phyloP scores from a whole-genome alignment of 495 filamentous ascomycete genomes.

The Hypoxylon fuscum region DNA sequence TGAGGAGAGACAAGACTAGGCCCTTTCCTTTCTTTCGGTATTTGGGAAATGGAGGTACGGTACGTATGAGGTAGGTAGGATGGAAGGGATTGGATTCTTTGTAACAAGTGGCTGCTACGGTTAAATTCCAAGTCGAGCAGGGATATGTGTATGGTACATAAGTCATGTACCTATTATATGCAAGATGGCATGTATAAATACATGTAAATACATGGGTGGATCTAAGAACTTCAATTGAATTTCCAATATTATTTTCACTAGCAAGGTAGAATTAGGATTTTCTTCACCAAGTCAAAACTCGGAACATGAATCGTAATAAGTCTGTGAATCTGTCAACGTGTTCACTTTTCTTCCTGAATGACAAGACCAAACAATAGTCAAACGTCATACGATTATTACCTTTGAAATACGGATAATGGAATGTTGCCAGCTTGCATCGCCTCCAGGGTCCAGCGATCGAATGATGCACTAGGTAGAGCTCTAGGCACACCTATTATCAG shows the following conservation, averaged over 20 bases:
- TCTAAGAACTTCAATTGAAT: not conserved
- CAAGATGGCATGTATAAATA: not conserved
- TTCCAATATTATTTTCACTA: not conserved
- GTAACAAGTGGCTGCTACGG: constrained; percentile 20
- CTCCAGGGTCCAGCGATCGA: constrained; percentile 23
- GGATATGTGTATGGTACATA: constrained; percentile 25
- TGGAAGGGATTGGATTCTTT: no score
- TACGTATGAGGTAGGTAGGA: constrained; percentile 18
- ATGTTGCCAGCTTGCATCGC: constrained; percentile 41
- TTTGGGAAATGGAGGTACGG: constrained; percentile 16
- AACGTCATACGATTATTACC: constrained; percentile 43
- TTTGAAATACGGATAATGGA: constrained; percentile 35
- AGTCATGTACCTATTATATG: not conserved
- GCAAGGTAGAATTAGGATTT: no score
- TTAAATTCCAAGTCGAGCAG: constrained; percentile 30
- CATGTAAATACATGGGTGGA: not conserved
- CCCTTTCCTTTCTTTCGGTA: constrained; percentile 27
- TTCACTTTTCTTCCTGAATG: constrained; percentile 17
- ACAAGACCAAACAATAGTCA: constrained; percentile 13
- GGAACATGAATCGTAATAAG: not conserved
- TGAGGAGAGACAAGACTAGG: constrained; percentile 30
- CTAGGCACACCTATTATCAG: constrained; percentile 7
- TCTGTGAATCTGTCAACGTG: constrained; percentile 30
- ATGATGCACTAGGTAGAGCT: constrained; percentile 9
- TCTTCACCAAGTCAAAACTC: no score